phyloP scores from a whole-genome alignment of 768 basidiomycete species.

The Favolaschia claudopus region DNA sequence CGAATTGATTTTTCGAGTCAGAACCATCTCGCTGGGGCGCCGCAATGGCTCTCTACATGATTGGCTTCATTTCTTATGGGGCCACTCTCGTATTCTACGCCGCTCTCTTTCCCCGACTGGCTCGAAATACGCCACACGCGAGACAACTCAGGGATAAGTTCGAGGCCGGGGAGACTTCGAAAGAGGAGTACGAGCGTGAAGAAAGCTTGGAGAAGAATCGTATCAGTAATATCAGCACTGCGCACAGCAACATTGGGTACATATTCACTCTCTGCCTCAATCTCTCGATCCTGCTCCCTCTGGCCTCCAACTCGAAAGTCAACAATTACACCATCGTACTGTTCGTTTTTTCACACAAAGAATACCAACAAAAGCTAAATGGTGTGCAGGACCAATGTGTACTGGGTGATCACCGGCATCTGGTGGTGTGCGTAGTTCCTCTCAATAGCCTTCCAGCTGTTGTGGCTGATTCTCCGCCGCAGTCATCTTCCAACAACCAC shows the following conservation, averaged over 20 bases:
- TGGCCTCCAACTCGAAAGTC: conserved; percentile 62
- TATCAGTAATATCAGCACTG: conserved; percentile 85
- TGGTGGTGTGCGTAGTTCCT: conserved; percentile 79
- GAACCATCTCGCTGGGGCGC: conserved; percentile 74
- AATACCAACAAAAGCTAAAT: background rate
- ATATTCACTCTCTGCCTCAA: conserved; percentile 71
- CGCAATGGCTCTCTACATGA: conserved; percentile 82
- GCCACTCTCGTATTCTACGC: conserved; percentile 85
- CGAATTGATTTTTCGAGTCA: conserved; percentile 34
- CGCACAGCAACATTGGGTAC: conserved; percentile 81
- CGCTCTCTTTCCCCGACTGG: conserved; percentile 80
- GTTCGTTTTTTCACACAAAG: conserved; percentile 46
- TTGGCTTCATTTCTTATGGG: conserved; percentile 81
- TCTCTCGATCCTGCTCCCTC: conserved; percentile 73
- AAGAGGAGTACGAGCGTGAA: conserved; percentile 73
- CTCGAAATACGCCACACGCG: conserved; percentile 75
- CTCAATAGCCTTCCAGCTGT: no score
- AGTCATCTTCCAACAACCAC: conserved; percentile 88
- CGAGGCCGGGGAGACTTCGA: conserved; percentile 63
- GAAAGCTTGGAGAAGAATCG: conserved; percentile 86
- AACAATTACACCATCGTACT: conserved; percentile 79
- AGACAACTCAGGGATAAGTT: conserved; percentile 61
- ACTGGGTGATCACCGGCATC: conserved; percentile 82
- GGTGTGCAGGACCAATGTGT: conserved; percentile 63
- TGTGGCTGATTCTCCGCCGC: background rate